Evolutionary conservation across 345 rosid genomes (phyloP).

Genomic region (Schrenkiella parvula): DNA sequence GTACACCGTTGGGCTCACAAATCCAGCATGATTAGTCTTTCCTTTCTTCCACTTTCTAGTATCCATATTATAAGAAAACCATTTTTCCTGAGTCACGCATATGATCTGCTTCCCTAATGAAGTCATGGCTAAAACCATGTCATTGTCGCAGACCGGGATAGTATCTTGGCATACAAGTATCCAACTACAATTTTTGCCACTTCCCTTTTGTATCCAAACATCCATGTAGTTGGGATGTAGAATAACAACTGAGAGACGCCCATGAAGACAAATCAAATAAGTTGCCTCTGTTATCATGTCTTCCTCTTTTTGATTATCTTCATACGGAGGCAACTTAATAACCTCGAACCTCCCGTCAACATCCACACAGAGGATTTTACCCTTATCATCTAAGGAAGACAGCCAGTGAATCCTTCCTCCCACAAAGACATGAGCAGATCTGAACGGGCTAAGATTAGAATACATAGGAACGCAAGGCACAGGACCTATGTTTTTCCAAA

Average conservation of each 20-base stretch:
- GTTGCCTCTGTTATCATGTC: not conserved
- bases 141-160: not conserved
- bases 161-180: not conserved
- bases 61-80: slow-evolving; percentile 18
- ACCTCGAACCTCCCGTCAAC: not conserved
- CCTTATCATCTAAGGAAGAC: not conserved
- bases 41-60: not conserved
- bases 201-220: slow-evolving; percentile 22
- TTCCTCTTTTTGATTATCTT: not conserved
- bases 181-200: slow-evolving; percentile 15
- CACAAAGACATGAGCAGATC: slow-evolving; percentile 16
- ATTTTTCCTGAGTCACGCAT: slow-evolving; percentile 9
- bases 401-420: slow-evolving; percentile 33
- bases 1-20: not conserved
- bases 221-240: slow-evolving; percentile 10
- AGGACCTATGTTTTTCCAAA: slow-evolving; percentile 27
- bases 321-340: not conserved
- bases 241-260: slow-evolving; percentile 12
- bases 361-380: not conserved
- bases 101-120: slow-evolving; percentile 11
- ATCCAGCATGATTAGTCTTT: not conserved
- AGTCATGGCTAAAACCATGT: slow-evolving; percentile 7
- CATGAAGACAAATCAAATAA: slow-evolving; percentile 1
- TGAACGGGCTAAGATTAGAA: not conserved
- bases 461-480: slow-evolving; percentile 30